Evolutionary conservation across 106 monocot genomes (phyloP).

Genomic region (Dendrobium chrysotoxum): DNA sequence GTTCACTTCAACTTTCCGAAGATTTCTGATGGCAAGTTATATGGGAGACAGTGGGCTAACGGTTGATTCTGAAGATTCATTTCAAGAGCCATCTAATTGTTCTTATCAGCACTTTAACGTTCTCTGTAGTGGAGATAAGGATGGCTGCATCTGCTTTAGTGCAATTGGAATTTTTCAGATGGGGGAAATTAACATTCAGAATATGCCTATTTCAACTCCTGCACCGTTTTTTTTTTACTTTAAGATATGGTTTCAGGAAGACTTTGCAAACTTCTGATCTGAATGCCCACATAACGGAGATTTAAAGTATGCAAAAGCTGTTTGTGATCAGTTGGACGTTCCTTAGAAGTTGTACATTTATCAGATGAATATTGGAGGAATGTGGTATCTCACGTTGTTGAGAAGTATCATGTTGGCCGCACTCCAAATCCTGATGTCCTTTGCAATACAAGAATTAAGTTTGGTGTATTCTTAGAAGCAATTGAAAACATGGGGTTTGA

Average conservation of each 20-base stretch:
- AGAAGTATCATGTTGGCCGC: constrained; percentile 77
- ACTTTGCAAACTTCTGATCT: too few species aligned
- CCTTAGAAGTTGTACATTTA: constrained; percentile 87
- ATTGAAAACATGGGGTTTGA: constrained; percentile 71
- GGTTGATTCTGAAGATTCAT: too few species aligned
- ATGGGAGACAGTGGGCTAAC: constrained; percentile 26
- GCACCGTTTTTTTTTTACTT: too few species aligned
- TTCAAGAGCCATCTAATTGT: constrained; percentile 4
- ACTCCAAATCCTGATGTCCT: constrained; percentile 98
- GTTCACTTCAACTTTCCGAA: constrained; percentile 67
- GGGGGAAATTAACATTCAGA: too few species aligned
- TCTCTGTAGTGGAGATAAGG: constrained; percentile 82
- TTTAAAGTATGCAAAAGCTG: constrained; percentile 78
- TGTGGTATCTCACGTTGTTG: constrained; percentile 92
- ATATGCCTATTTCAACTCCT: too few species aligned
- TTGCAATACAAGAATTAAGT: constrained; percentile 98
- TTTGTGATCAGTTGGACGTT: constrained; percentile 81
- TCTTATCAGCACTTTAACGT: constrained; percentile 70
- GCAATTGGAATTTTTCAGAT: constrained; percentile 95
- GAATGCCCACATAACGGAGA: constrained; percentile 98
- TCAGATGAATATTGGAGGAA: constrained; percentile 92
- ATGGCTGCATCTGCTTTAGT: constrained; percentile 91
- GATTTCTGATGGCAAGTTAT: constrained; percentile 5
- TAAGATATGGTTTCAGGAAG: too few species aligned
- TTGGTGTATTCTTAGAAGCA: constrained; percentile 91